These are phyloP conservation scores for Hydnomerulius pinastri DNA, from an alignment of 768 basidiomycete genomes.

Conservation along the genomic window DNA sequence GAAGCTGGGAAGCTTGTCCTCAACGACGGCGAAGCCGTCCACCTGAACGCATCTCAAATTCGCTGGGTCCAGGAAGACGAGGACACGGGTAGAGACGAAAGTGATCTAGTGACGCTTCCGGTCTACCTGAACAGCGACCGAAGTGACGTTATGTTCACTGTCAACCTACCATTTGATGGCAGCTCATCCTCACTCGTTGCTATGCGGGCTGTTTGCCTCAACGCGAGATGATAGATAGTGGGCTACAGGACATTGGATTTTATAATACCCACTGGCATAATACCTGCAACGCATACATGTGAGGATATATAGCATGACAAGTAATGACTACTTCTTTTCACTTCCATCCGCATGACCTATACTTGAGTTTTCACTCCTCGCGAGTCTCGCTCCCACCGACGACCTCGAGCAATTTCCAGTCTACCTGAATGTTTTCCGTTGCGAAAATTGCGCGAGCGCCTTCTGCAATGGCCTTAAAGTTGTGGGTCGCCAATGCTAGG, in stretches of 20 bases:
- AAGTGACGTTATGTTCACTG: slow-evolving; percentile 88
- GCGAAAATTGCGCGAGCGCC: slow-evolving; percentile 78
- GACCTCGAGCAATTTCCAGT: slow-evolving; percentile 86
- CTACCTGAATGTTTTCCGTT: slow-evolving; percentile 72
- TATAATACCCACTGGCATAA: slow-evolving; percentile 26
- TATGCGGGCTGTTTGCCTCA: slow-evolving; percentile 89
- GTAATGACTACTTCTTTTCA: slow-evolving; percentile 18
- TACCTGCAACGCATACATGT: slow-evolving; percentile 25
- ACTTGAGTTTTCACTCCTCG: slow-evolving; percentile 15
- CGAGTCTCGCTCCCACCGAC: slow-evolving; percentile 42
- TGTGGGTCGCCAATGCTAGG: slow-evolving; percentile 85
- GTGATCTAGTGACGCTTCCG: slow-evolving; percentile 72
- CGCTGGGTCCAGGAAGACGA: slow-evolving; percentile 77
- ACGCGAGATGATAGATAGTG: slow-evolving; percentile 72
- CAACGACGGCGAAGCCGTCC: slow-evolving; percentile 82
- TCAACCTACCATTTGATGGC: slow-evolving; percentile 77
- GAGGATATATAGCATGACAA: slow-evolving; percentile 14
- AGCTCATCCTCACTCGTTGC: slow-evolving; percentile 70
- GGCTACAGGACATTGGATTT: slow-evolving; percentile 5
- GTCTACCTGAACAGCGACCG: slow-evolving; percentile 92
- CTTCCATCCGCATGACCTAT: slow-evolving; percentile 2
- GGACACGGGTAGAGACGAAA: slow-evolving; percentile 20
- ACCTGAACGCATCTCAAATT: slow-evolving; percentile 80
- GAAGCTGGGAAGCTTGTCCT: slow-evolving; percentile 64
- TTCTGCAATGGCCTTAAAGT: slow-evolving; percentile 84